A percentile compares a stretch with the other conserved stretches of the same genome.
Evolutionary conservation across 495 filamentous ascomycete species (phyloP).

Genomic region (Penicillium desertorum): DNA sequence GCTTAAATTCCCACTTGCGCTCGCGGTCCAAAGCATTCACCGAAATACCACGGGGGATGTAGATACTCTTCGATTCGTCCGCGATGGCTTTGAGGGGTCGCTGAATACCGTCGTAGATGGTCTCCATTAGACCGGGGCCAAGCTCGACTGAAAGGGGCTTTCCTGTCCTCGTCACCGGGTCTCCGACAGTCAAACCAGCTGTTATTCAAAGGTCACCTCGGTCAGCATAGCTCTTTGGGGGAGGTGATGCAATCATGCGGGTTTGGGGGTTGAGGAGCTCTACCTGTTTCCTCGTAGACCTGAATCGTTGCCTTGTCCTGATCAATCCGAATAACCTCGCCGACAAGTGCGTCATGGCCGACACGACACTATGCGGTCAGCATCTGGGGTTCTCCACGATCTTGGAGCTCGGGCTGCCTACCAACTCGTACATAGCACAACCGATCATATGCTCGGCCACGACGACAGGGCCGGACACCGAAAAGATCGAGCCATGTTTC

Average conservation of each 20-base stretch:
- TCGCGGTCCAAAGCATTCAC: constrained; percentile 82
- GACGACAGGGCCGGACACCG: constrained; percentile 76
- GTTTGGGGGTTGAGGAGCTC: constrained; percentile 19
- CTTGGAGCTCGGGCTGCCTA: constrained; percentile 40
- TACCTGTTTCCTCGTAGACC: constrained; percentile 98
- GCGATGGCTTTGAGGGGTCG: constrained; percentile 86
- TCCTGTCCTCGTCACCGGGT: constrained; percentile 84
- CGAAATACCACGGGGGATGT: constrained; percentile 94
- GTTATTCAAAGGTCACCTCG: constrained; percentile 12
- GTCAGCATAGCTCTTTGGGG: constrained; percentile 25
- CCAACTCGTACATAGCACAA: constrained; percentile 99
- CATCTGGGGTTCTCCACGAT: constrained; percentile 7
- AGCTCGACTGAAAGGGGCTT: constrained; percentile 97
- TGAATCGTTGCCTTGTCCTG: constrained; percentile 95
- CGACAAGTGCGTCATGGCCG: constrained; percentile 83
- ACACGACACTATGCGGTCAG: constrained; percentile 66
- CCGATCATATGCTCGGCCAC: constrained; percentile 98
- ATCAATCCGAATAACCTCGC: constrained; percentile 97
- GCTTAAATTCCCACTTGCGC: constrained; percentile 94
- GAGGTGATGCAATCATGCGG: constrained; percentile 15
- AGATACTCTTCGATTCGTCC: constrained; percentile 76
- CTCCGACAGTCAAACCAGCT: constrained; percentile 96
- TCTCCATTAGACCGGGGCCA: constrained; percentile 95
- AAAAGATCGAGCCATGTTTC: constrained; percentile 59
- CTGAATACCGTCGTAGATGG: constrained; percentile 99